A percentile compares a stretch with the other conserved stretches of the same genome.
Evolutionary conservation across 306 rosid species (phyloP).

Genomic region (Betula pendula): DNA sequence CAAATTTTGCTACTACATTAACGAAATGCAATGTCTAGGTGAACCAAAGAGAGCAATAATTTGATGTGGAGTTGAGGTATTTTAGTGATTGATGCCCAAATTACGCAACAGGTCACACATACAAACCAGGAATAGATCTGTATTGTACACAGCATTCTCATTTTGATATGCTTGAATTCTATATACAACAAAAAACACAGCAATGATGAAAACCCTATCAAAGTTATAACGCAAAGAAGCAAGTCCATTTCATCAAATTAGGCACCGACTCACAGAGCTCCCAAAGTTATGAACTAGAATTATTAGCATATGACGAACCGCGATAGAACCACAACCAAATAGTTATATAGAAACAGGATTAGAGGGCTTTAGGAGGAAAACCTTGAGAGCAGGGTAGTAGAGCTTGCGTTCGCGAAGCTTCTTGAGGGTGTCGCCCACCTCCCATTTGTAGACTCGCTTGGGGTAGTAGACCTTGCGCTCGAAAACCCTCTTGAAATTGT

Average conservation of each 20-base stretch:
- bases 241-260: neutral
- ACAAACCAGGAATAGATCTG: neutral
- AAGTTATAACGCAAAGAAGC: neutral
- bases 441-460: slow-evolving; percentile 94
- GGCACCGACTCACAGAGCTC: neutral
- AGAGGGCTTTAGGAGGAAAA: slow-evolving; percentile 3
- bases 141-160: neutral
- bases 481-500: slow-evolving; percentile 83
- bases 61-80: neutral
- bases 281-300: neutral
- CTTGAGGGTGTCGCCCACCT: slow-evolving; percentile 80
- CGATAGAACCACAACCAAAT: too few species aligned
- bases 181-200: neutral
- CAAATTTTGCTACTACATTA: neutral
- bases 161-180: slow-evolving; percentile 7
- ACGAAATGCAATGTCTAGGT: neutral
- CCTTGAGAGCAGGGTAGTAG: slow-evolving; percentile 85
- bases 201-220: neutral
- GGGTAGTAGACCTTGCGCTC: slow-evolving; percentile 64
- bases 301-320: neutral
- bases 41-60: neutral
- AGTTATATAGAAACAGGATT: neutral
- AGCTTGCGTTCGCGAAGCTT: slow-evolving; percentile 82
- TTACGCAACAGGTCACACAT: neutral
- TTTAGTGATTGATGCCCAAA: neutral